Base-by-base conservation (phyloP, 1,284 basidiomycete species). In the Meira miltonrushii region DNA sequence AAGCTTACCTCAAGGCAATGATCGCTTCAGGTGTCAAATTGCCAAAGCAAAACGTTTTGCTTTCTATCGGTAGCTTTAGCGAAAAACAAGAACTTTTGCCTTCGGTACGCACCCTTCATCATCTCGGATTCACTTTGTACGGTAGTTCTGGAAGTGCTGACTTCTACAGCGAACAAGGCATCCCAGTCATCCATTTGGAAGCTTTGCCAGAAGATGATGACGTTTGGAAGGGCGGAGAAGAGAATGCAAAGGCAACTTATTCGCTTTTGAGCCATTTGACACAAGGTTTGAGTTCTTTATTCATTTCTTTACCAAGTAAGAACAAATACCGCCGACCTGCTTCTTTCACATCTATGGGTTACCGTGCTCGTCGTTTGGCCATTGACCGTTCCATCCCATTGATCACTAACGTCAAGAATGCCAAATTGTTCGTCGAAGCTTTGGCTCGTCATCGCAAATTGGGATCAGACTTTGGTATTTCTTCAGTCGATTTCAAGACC, bases 351-450 rank as follows among this genome's bases (percentile, higher is more conserved):
- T 96, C 92, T 78, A 94, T 95, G 80, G 95, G 94, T 11, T 98
- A 98, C 80, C 86, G 87, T 64, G 94, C 92, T 37, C 89, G 95
- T 78, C 89, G 94, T 67, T 93, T 97, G 89, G 94, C 95, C n/a
- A 94, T 99, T 66, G 94, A 99, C 81, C 96, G 94, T 75, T 93
- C 92, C 38, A 88, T 98, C 40, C 94, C 95, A 0, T 83, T 98
- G 56, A 92, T 98, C 79, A 98, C 94, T 60, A 98, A 99, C 79
- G 89, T 98, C 81, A 98, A 99, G 83, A 93, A 92, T 78, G 95
- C 95, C 65, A 98, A 98, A 81, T 84, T 99, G 74, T 85, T 98
- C 53, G 89, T 92, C 41, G 93, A 98, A 80, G 95, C 94, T 1
- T 85, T 98, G 60, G 88, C 96, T 61, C 86, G 71, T 39, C 67